phyloP scores from a whole-genome alignment of 768 basidiomycete species.

The Leccinum longicurvipes region DNA sequence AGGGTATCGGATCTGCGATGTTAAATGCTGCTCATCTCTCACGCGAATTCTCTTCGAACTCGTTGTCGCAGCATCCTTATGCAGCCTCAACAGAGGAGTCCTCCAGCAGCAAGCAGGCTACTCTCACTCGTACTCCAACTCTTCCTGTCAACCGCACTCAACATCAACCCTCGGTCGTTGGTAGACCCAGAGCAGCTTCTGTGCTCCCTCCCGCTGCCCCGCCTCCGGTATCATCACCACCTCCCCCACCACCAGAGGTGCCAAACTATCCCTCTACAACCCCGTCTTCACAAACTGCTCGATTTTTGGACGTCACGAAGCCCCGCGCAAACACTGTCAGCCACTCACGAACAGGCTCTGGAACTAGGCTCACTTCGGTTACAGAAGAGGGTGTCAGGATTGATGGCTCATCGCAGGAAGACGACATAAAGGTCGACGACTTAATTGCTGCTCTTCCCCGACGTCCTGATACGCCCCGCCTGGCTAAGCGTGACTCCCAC shows the following conservation, averaged over 20 bases:
- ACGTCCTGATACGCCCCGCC: conserved; percentile 42
- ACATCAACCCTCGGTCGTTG: conserved; percentile 21
- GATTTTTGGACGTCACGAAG: conserved; percentile 37
- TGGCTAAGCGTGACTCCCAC: conserved; percentile 50
- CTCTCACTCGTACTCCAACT: conserved; percentile 36
- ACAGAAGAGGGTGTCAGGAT: conserved; percentile 52
- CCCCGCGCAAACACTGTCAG: conserved; percentile 48
- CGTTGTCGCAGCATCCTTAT: conserved; percentile 46
- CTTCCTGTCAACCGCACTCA: conserved; percentile 30
- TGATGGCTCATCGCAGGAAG: conserved; percentile 33
- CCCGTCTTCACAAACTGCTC: conserved; percentile 29
- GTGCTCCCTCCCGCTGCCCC: conserved; percentile 64
- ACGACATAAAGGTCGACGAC: conserved; percentile 31
- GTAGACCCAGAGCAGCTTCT: conserved; percentile 54
- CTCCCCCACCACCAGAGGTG: conserved; percentile 51
- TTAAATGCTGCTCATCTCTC: conserved; percentile 31
- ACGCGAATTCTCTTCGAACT: conserved; percentile 24
- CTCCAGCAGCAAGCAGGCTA: conserved; percentile 17
- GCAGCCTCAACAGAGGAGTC: conserved; percentile 43
- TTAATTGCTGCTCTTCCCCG: conserved; percentile 28
- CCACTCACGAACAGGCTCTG: conserved; percentile 56
- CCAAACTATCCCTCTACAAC: conserved; percentile 27
- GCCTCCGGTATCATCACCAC: conserved; percentile 58
- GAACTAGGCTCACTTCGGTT: conserved; percentile 54
- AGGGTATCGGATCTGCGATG: conserved; percentile 47